Percentiles rank a stretch among this genome's conserved stretches.
These are phyloP conservation scores for Argentina anserina DNA, from an alignment of 306 rosid species.

Conservation along the genomic window DNA sequence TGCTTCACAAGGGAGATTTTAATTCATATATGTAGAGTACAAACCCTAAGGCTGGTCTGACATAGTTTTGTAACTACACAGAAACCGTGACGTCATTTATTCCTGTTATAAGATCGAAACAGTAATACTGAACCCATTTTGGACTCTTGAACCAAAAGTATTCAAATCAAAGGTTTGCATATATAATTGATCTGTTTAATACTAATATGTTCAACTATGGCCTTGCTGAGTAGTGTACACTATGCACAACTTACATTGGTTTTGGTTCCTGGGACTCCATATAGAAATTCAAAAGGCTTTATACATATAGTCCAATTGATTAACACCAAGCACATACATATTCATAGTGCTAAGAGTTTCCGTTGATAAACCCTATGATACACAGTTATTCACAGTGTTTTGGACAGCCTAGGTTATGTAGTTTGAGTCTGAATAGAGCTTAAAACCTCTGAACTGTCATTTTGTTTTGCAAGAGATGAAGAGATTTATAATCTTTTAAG, in stretches of 20 bases:
- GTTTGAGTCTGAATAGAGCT: background rate
- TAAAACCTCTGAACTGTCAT: background rate
- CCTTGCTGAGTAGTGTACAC: background rate
- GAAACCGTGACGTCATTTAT: too few species aligned
- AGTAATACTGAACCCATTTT: too few species aligned
- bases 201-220: background rate
- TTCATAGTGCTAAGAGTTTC: background rate
- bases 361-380: background rate
- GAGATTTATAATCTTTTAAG: background rate
- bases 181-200: background rate
- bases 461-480: background rate
- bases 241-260: background rate
- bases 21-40: background rate
- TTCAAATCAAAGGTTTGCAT: background rate
- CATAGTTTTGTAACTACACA: too few species aligned
- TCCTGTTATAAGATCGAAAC: background rate
- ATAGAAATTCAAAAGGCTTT: background rate
- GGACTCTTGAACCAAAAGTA: background rate
- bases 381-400: background rate
- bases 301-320: background rate
- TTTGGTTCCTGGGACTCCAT: background rate
- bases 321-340: background rate
- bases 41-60: constrained; percentile 3
- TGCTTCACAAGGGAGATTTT: background rate
- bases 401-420: background rate